Evolutionary conservation across 129 eudicot species (phyloP), one percentile per base, ranked within the genome.

Genomic region (Flaveria robusta): DNA sequence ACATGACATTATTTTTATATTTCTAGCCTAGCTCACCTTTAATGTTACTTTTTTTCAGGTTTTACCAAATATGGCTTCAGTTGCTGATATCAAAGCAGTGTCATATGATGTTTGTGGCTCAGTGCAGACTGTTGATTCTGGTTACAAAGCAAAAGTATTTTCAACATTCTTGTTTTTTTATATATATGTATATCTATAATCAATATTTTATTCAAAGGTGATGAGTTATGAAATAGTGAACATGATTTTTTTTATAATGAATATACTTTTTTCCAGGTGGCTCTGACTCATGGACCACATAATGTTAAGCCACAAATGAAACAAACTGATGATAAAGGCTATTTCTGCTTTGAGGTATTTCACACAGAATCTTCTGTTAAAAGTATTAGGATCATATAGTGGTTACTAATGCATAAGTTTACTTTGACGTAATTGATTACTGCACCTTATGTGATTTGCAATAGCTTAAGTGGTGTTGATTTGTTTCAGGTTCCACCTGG

Each of bases 271-370:
- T 68, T 68, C 52, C 85, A 94, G 99, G 99, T 94, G 41, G 96
- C 99, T 68, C 82, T 94, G 81, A 94, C 99, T 77, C 99, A 94
- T 91, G 99, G 99, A 79, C 99, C 99, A 9, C 87, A 89, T 77
- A 94, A 89, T 87, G 99, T 91, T 68, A 94, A 89, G 82, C 97
- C 99, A 19, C 97, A 91, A 77, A 87, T 87, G 81, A 91, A 87
- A 71, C 88, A 81, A 59, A 84, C 90, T 68, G 97, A 94, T 83
- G 84, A 79, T 63, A 66, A 68, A 70, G 97, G 99, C 31, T 84
- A 79, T 59, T 94, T 94, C 85, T 94, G 99, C 89, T 94, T 94
- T 79, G 90, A 94, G 99, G 99, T 91, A 84, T 72, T 59, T 80
- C 7, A 16, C 7, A 16, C 45, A 31, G 18, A 66, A 75, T 68